A percentile compares a stretch with the other conserved stretches of the same genome.
These are phyloP conservation scores for Fragilariopsis cylindrus DNA, from an alignment of 108 stramenopile genomes.

Conservation along the genomic window DNA sequence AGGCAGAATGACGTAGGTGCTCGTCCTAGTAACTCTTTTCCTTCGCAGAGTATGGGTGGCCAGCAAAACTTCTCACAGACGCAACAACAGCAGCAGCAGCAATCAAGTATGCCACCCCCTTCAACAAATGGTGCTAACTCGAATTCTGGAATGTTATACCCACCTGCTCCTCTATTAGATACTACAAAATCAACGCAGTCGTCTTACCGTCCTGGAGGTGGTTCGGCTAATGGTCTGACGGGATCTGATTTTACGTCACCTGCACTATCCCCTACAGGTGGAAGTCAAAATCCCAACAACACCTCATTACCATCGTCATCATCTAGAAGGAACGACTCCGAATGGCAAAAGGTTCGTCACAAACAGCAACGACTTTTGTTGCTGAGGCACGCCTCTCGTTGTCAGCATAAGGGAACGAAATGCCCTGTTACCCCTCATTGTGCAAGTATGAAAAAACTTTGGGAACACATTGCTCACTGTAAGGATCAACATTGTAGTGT, in stretches of 20 bases:
- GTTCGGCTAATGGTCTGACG: slow-evolving; percentile 6
- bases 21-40: slow-evolving; percentile 14
- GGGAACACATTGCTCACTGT: slow-evolving; percentile 98
- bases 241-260: slow-evolving; percentile 5
- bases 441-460: slow-evolving; percentile 95
- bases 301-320: neutral
- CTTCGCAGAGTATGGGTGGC: slow-evolving; percentile 13
- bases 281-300: neutral
- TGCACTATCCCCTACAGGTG: slow-evolving; percentile 4
- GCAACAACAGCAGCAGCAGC: slow-evolving; percentile 20
- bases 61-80: slow-evolving; percentile 11
- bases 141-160: slow-evolving; percentile 8
- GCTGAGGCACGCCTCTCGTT: slow-evolving; percentile 97
- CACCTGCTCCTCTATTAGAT: neutral
- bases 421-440: slow-evolving; percentile 97
- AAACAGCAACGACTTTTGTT: slow-evolving; percentile 97
- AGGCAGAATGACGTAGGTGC: neutral
- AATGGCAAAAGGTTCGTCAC: slow-evolving; percentile 91
- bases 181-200: neutral
- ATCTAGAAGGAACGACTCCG: slow-evolving; percentile 34
- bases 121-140: neutral
- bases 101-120: slow-evolving; percentile 34
- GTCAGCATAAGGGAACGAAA: slow-evolving; percentile 64
- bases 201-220: neutral
- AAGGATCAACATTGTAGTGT: slow-evolving; percentile 92